Percentiles rank a stretch among this genome's conserved stretches.
Evolutionary conservation across 1,284 basidiomycete genomes (phyloP).

Genomic region (Ustilago hordei): DNA sequence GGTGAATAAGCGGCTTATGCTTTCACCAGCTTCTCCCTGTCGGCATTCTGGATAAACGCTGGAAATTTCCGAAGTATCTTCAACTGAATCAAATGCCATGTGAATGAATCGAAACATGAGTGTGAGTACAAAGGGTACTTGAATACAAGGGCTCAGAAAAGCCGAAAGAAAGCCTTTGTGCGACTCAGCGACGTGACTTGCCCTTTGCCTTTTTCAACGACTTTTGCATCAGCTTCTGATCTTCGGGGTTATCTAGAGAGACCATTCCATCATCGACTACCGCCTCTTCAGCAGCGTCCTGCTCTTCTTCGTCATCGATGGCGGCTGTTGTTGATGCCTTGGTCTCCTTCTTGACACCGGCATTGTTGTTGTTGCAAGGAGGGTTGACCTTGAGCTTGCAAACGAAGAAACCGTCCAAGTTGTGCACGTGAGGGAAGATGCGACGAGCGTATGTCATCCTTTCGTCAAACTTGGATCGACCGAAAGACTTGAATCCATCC

Average conservation of each 20-base stretch:
- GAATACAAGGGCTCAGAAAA: background rate
- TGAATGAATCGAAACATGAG: background rate
- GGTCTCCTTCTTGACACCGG: background rate
- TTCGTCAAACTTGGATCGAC: constrained; percentile 87
- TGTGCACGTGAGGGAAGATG: constrained; percentile 70
- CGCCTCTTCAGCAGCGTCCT: background rate
- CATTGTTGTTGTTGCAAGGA: constrained; percentile 29
- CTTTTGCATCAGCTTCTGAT: constrained; percentile 51
- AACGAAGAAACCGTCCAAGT: constrained; percentile 98
- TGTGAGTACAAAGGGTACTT: constrained; percentile 3
- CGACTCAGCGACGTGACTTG: constrained; percentile 21
- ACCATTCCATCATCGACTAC: constrained; percentile 18
- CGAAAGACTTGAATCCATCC: constrained; percentile 88
- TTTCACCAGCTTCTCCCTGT: too few relatives aligned
- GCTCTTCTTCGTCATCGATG: constrained; percentile 8
- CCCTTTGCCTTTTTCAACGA: constrained; percentile 44
- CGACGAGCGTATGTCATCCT: constrained; percentile 73
- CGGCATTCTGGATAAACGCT: too few relatives aligned
- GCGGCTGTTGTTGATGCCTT: background rate
- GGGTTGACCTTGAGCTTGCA: constrained; percentile 90
- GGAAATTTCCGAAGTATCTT: too few relatives aligned
- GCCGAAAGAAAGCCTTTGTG: background rate
- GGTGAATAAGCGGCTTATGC: too few relatives aligned
- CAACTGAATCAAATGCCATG: background rate
- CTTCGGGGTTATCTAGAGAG: constrained; percentile 42